Evolutionary conservation across 495 filamentous ascomycete genomes (phyloP).

Genomic region (Choiromyces venosus): DNA sequence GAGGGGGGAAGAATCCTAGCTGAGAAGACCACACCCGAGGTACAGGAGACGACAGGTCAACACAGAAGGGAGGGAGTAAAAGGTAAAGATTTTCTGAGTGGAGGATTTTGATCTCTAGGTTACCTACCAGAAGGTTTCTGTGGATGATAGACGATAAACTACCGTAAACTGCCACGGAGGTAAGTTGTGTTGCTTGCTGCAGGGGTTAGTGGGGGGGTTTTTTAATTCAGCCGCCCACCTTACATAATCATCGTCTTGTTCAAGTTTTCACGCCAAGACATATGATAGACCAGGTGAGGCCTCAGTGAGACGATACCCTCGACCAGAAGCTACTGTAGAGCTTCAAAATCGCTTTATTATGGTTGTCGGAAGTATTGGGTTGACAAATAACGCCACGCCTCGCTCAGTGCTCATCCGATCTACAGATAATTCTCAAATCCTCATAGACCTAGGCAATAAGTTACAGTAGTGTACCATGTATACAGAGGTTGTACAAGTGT

Average conservation of each 20-base stretch:
- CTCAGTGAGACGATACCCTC: no score
- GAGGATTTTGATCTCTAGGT: neutral
- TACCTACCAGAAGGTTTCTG: neutral
- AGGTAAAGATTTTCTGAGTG: neutral
- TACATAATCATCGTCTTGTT: neutral
- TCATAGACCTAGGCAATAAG: neutral
- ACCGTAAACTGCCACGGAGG: neutral
- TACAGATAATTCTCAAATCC: neutral
- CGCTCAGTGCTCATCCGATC: no score
- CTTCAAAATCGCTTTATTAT: no score
- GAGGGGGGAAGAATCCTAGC: neutral
- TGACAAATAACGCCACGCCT: no score
- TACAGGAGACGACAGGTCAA: neutral
- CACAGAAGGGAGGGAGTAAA: neutral
- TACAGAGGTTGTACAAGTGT: neutral
- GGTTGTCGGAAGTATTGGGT: no score
- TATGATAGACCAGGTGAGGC: no score
- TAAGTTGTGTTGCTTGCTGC: neutral
- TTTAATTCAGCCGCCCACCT: neutral
- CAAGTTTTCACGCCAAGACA: neutral
- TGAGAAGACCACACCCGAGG: neutral
- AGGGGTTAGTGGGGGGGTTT: neutral
- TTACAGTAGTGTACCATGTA: neutral
- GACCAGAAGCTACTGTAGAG: no score
- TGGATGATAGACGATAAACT: neutral